Evolutionary conservation across 176 grass and related monocot species (phyloP), one percentile per base, ranked within the genome.

Genomic region (Bolboschoenus planiculmis): DNA sequence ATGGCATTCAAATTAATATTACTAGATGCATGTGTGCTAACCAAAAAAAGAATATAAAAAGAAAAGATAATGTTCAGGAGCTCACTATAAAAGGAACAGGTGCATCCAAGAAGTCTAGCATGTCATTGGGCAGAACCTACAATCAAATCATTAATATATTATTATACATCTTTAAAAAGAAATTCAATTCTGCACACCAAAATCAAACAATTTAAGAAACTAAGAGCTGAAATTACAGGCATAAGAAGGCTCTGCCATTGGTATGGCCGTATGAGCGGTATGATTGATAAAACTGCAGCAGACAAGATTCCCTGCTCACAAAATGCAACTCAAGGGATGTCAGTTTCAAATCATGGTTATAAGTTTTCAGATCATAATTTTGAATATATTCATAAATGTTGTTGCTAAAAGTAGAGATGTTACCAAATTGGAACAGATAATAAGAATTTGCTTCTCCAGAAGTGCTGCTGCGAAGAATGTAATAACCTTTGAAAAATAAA

Each of bases 11-110:
- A 47, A 47, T 15, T 46, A 60, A 0, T 67, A 54, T 55, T 78
- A 81, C 78, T 23, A 30, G 31, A 59, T 14, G 33, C 78, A 40
- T 13, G 10, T 3, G 0, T 14, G 51, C 56, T 83, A 31, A 81
- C 40, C 64, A 81, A 81, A 20, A 24, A 27, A 48, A 67, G 37
- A 85, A 29, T 53, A 55, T 58, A 15, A 50, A 51, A 42, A 78
- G 16, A 60, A 83, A 21, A 20, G 73, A 56, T 4, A 24, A 78
- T 61, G 78, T 72, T 60, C 24, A 20, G 83, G 81, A 88, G 90
- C 92, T 99, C 83, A 99, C 97, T 84, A 99, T 90, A 70, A 90
- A 99, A 57, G 97, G 97, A 90, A 99, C 97, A 79, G 97, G 97
- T 26, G 97, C 97, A 86, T 99, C 97, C 44, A 99, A 82, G 91